A percentile compares a stretch with the other conserved stretches of the same genome.
phyloP scores from a whole-genome alignment of 371 early-diverging fungal species.

The Gilbertella persicaria region DNA sequence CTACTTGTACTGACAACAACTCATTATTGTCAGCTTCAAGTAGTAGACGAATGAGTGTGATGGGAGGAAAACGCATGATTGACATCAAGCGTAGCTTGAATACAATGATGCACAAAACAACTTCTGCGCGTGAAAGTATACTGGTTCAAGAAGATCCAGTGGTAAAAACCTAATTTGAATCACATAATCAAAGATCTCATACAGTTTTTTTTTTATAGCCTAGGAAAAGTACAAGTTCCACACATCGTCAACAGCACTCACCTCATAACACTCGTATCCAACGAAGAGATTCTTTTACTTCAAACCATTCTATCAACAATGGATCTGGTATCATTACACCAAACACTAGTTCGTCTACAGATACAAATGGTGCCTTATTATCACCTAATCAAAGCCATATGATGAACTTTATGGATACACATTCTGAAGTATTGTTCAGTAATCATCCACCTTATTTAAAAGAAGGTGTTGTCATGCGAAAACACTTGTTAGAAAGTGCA shows the following conservation, averaged over 20 bases:
- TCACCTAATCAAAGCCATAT: slow-evolving; percentile 23
- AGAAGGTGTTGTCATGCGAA: slow-evolving; percentile 84
- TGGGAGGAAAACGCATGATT: slow-evolving; percentile 26
- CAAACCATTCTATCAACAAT: slow-evolving; percentile 10
- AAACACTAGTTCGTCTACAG: slow-evolving; percentile 9
- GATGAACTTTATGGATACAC: slow-evolving; percentile 27
- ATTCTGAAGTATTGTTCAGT: slow-evolving; percentile 24
- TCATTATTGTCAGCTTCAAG: neutral
- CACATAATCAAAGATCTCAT: neutral
- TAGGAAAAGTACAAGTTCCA: slow-evolving; percentile 32
- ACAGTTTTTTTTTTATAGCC: slow-evolving; percentile 16
- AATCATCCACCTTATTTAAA: slow-evolving; percentile 55
- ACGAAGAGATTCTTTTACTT: slow-evolving; percentile 21
- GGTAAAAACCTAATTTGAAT: slow-evolving; percentile 14
- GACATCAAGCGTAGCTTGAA: slow-evolving; percentile 35
- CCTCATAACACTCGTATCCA: neutral
- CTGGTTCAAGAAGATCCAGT: slow-evolving; percentile 28
- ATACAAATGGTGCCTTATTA: slow-evolving; percentile 11
- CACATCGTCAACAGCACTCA: slow-evolving; percentile 1
- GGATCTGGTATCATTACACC: slow-evolving; percentile 3
- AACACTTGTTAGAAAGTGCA: slow-evolving; percentile 77
- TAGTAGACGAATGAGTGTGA: slow-evolving; percentile 14
- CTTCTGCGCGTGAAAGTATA: slow-evolving; percentile 30
- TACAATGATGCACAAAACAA: slow-evolving; percentile 30
- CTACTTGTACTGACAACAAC: neutral